Conservation (phyloP, 2,329 filamentous ascomycete species). For the Colletotrichum gloeosporioides region DNA sequence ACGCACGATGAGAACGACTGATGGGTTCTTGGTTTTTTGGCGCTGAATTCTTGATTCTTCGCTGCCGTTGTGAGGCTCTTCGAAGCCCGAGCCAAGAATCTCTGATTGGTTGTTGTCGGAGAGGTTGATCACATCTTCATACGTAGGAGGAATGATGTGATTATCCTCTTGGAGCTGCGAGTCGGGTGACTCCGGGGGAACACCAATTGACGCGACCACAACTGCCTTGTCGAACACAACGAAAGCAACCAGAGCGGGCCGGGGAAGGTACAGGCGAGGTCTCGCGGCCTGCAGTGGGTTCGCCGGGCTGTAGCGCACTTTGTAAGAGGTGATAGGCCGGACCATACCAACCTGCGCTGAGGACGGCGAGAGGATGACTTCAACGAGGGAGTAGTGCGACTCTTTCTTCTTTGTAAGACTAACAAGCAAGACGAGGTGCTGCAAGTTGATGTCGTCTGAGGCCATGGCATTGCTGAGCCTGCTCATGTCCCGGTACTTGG, state of each 20-base stretch:
- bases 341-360: conserved; percentile 66
- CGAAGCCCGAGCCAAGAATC: conserved; percentile 67
- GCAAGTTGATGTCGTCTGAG: conserved; percentile 55
- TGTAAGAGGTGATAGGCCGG: conserved; percentile 71
- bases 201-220: conserved; percentile 76
- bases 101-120: conserved; percentile 68
- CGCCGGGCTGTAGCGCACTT: conserved; percentile 50
- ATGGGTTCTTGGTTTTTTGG: conserved; percentile 65
- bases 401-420: conserved; percentile 57
- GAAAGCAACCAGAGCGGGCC: conserved; percentile 81
- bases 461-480: conserved; percentile 55
- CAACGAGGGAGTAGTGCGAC: conserved; percentile 77
- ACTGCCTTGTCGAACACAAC: conserved; percentile 80
- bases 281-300: conserved; percentile 46
- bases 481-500: conserved; percentile 55
- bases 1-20: conserved; percentile 66
- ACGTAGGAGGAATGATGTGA: conserved; percentile 67
- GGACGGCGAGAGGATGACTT: conserved; percentile 65
- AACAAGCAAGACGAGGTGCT: conserved; percentile 67
- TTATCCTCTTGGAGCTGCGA: conserved; percentile 75
- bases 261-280: conserved; percentile 78
- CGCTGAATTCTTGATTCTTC: conserved; percentile 58
- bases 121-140: conserved; percentile 88
- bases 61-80: conserved; percentile 53
- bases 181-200: conserved; percentile 73